Evolutionary conservation across 2,329 filamentous ascomycete genomes (phyloP).

Genomic region (Simplicillium sp.): DNA sequence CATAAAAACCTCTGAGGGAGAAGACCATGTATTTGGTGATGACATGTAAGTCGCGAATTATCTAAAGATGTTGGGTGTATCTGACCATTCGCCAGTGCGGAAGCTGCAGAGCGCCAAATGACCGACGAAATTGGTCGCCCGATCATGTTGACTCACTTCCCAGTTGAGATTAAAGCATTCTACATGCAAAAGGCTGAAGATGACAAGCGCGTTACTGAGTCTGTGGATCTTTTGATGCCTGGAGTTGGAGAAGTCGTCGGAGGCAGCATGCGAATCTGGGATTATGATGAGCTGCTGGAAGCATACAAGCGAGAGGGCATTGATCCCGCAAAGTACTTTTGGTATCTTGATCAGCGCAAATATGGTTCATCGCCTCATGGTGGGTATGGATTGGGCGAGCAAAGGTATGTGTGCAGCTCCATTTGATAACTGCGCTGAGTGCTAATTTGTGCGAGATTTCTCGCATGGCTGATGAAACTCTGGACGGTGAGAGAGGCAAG

Average conservation of each 20-base stretch:
- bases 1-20: constrained; percentile 55
- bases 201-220: constrained; percentile 81
- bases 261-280: constrained; percentile 90
- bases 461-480: constrained; percentile 37
- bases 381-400: constrained; percentile 85
- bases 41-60: too few relatives aligned
- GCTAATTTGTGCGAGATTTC: constrained; percentile 19
- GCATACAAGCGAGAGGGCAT: constrained; percentile 85
- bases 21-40: too few relatives aligned
- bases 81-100: constrained; percentile 38
- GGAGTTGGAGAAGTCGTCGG: constrained; percentile 95
- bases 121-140: constrained; percentile 91
- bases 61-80: too few relatives aligned
- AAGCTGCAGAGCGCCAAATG: constrained; percentile 94
- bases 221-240: constrained; percentile 78
- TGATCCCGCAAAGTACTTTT: constrained; percentile 83
- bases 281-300: constrained; percentile 78
- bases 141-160: constrained; percentile 96
- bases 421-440: too few relatives aligned
- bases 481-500: too few relatives aligned
- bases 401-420: constrained; percentile 37
- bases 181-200: constrained; percentile 88
- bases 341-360: constrained; percentile 97
- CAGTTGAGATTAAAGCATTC: constrained; percentile 93
- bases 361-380: constrained; percentile 88